phyloP scores from a whole-genome alignment of 2,329 filamentous ascomycete genomes.

The Botrytis squamosa region DNA sequence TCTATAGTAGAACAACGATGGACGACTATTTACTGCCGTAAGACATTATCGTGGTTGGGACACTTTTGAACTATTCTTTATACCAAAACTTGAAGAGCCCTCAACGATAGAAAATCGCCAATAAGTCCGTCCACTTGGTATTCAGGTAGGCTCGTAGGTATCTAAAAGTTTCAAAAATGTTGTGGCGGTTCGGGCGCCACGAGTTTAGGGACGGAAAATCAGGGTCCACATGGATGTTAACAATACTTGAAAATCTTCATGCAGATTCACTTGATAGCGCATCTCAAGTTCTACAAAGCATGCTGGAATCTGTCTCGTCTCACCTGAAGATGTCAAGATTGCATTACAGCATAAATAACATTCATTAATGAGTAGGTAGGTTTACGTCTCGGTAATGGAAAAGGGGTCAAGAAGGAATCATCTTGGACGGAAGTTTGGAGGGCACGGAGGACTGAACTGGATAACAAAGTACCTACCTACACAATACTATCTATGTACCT shows the following conservation, averaged over 20 bases:
- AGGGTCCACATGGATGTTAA: neutral
- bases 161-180: neutral
- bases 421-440: too few relatives aligned
- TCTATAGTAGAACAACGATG: neutral
- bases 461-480: neutral
- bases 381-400: neutral
- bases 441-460: neutral
- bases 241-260: neutral
- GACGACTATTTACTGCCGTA: neutral
- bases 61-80: neutral
- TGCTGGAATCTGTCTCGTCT: neutral
- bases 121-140: neutral
- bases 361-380: neutral
- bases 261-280: neutral
- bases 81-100: too few relatives aligned
- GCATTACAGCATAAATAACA: neutral
- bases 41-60: neutral
- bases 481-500: neutral
- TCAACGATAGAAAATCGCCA: neutral
- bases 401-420: neutral
- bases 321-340: neutral
- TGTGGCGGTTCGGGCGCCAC: conserved; percentile 1
- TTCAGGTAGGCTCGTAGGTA: too few relatives aligned
- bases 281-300: conserved; percentile 1
- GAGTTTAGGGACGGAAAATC: neutral